Conservation (phyloP, 192 early-diverging fungal genomes). For the Jimgerdemannia lactiflua region DNA sequence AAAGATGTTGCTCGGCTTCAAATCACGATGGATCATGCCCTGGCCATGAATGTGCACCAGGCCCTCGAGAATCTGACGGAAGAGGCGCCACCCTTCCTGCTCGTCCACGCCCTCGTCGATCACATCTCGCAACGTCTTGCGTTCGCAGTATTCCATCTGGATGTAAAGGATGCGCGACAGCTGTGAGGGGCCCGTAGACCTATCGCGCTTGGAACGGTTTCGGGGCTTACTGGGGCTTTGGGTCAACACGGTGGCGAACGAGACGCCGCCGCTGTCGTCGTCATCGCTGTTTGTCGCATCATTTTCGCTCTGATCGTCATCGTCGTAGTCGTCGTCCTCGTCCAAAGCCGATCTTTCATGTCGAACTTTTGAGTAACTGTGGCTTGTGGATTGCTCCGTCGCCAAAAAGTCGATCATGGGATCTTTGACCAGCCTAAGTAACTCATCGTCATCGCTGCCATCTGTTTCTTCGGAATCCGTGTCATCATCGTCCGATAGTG, state of each 20-base stretch:
- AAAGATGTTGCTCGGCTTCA: slow-evolving; percentile 88
- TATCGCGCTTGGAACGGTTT: slow-evolving; percentile 13
- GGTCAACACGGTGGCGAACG: no score
- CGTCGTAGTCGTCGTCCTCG: slow-evolving; percentile 26
- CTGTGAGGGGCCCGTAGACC: slow-evolving; percentile 11
- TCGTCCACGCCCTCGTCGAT: slow-evolving; percentile 77
- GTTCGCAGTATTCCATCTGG: slow-evolving; percentile 99
- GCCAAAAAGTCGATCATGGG: no score
- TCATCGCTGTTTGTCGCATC: slow-evolving; percentile 25
- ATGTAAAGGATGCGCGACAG: slow-evolving; percentile 74
- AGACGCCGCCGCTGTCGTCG: slow-evolving; percentile 23
- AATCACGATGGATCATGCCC: slow-evolving; percentile 86
- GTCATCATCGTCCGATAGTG: slow-evolving; percentile 26
- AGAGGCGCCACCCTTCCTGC: slow-evolving; percentile 77
- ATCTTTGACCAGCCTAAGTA: no score
- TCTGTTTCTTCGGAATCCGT: slow-evolving; percentile 10
- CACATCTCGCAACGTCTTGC: slow-evolving; percentile 83
- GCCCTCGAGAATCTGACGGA: slow-evolving; percentile 90
- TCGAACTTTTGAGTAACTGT: no score
- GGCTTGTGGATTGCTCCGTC: no score
- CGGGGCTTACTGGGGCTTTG: slow-evolving; percentile 5
- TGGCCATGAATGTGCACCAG: slow-evolving; percentile 85
- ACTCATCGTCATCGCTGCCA: no score
- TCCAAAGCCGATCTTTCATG: slow-evolving; percentile 23
- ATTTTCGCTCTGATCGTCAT: slow-evolving; percentile 32